phyloP scores from a whole-genome alignment of 768 basidiomycete genomes.

The Lentinula lateritia region DNA sequence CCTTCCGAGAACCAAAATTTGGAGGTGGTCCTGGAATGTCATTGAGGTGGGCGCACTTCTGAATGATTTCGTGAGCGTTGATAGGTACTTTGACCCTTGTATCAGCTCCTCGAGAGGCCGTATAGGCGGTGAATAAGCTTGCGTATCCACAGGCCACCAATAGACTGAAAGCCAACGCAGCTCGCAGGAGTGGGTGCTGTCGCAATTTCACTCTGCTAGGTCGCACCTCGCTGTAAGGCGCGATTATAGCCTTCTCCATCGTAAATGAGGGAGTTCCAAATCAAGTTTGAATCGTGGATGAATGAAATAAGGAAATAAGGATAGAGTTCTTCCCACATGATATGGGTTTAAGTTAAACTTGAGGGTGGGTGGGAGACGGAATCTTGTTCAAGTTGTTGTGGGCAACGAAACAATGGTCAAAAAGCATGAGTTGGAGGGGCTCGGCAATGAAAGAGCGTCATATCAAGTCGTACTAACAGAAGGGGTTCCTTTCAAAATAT shows the following conservation, averaged over 20 bases:
- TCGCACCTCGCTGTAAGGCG: background rate
- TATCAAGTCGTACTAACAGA: no score
- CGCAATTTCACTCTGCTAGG: constrained; percentile 11
- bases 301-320: no score
- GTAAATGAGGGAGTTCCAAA: background rate
- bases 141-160: background rate
- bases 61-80: constrained; percentile 36
- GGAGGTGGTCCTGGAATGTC: constrained; percentile 40
- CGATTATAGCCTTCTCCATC: constrained; percentile 3
- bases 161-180: constrained; percentile 14
- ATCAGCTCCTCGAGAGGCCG: background rate
- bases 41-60: constrained; percentile 45
- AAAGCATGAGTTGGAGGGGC: no score
- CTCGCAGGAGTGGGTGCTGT: constrained; percentile 43
- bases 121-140: background rate
- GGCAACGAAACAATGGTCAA: no score
- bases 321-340: no score
- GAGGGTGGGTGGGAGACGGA: no score
- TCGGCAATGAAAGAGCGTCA: no score
- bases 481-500: no score
- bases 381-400: no score
- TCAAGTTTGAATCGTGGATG: no score
- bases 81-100: constrained; percentile 23
- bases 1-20: constrained; percentile 30
- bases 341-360: no score